These are phyloP conservation scores for Hyphopichia pseudoburtonii DNA, from an alignment of 1,139 yeast species.

Conservation along the genomic window DNA sequence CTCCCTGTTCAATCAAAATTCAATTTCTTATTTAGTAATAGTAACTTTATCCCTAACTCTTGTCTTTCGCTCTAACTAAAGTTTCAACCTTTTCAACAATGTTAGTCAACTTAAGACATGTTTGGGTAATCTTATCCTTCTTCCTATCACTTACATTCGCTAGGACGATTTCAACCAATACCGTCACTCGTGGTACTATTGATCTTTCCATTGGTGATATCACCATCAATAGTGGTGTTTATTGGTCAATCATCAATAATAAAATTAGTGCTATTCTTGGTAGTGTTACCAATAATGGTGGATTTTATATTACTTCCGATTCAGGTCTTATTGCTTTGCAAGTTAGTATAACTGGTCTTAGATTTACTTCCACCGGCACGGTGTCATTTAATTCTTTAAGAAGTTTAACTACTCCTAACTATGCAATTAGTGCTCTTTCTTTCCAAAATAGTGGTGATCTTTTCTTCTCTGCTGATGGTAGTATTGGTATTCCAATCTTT, in stretches of 20 bases:
- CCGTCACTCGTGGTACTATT: neutral
- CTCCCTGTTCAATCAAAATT: no score
- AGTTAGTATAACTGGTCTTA: slow-evolving; percentile 11
- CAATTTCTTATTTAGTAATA: no score
- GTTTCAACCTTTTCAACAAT: no score
- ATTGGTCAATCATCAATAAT: slow-evolving; percentile 35
- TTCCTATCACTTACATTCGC: neutral
- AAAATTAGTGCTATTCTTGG: slow-evolving; percentile 24
- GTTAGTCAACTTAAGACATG: neutral
- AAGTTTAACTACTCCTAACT: slow-evolving; percentile 19
- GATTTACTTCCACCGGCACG: slow-evolving; percentile 20
- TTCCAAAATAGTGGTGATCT: slow-evolving; percentile 31
- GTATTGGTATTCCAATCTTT: slow-evolving; percentile 17
- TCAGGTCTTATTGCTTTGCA: slow-evolving; percentile 4
- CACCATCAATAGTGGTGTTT: slow-evolving; percentile 26
- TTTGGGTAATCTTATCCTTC: neutral
- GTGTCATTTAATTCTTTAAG: slow-evolving; percentile 21
- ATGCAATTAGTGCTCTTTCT: slow-evolving; percentile 17
- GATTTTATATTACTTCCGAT: slow-evolving; percentile 20
- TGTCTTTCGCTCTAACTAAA: neutral
- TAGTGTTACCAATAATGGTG: slow-evolving; percentile 21
- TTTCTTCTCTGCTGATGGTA: slow-evolving; percentile 26
- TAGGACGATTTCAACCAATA: neutral
- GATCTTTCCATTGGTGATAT: slow-evolving; percentile 11
- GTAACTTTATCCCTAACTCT: neutral